Conservation (phyloP, 192 early-diverging fungal species). For the Entomortierella lignicola region DNA sequence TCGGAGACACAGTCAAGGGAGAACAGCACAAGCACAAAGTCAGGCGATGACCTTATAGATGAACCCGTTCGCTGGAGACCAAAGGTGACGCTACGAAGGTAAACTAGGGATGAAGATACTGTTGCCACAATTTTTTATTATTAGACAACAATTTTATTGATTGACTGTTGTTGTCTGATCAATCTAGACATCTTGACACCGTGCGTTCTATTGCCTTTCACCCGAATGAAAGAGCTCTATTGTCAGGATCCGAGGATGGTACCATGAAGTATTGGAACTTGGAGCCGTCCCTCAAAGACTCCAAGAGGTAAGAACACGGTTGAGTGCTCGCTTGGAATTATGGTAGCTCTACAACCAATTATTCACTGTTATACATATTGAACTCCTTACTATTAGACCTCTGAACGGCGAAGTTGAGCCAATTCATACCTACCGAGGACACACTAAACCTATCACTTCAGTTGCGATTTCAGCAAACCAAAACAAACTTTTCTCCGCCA, state of each 20-base stretch:
- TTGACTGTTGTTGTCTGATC: too few species aligned
- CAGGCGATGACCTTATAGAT: slow-evolving; percentile 1
- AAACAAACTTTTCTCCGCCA: slow-evolving; percentile 73
- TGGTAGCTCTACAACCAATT: too few species aligned
- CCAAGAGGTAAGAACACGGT: slow-evolving; percentile 18
- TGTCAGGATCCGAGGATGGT: slow-evolving; percentile 87
- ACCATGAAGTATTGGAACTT: slow-evolving; percentile 86
- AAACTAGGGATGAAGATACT: neutral
- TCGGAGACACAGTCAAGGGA: neutral
- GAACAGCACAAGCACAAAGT: neutral
- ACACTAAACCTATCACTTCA: slow-evolving; percentile 74
- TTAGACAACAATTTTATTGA: neutral
- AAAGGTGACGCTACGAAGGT: slow-evolving; percentile 37
- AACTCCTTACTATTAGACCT: slow-evolving; percentile 9
- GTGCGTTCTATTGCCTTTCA: slow-evolving; percentile 50
- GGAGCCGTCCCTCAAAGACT: slow-evolving; percentile 52
- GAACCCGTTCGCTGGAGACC: slow-evolving; percentile 41
- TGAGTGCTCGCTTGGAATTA: neutral
- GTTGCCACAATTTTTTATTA: neutral
- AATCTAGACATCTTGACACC: slow-evolving; percentile 39
- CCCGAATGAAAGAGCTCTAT: slow-evolving; percentile 62
- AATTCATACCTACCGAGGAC: slow-evolving; percentile 81
- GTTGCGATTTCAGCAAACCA: slow-evolving; percentile 73
- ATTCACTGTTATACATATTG: too few species aligned
- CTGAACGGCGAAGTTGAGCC: slow-evolving; percentile 70